phyloP scores from a whole-genome alignment of 352 stramenopile species.

The Thraustochytrium sp. region DNA sequence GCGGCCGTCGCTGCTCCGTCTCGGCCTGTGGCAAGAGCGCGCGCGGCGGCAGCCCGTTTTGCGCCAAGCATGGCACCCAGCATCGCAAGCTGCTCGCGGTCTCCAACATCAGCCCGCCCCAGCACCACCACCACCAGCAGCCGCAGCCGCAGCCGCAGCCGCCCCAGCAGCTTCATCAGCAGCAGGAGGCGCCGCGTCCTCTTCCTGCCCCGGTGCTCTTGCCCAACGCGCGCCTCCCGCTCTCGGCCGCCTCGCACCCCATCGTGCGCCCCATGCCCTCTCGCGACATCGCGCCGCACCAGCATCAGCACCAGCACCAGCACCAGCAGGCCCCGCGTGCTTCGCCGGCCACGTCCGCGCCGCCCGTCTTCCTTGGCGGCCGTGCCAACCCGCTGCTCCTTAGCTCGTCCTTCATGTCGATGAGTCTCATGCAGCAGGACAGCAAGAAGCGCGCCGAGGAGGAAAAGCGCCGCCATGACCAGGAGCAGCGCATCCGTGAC shows the following conservation, averaged over 20 bases:
- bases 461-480: background rate
- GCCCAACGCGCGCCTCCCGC: background rate
- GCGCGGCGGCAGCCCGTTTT: conserved; percentile 25
- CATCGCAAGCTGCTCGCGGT: conserved; percentile 17
- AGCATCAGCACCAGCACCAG: background rate
- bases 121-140: background rate
- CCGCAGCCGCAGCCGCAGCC: background rate
- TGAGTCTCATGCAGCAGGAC: background rate
- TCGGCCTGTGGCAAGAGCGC: conserved; percentile 52
- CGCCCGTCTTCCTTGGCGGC: too few relatives aligned
- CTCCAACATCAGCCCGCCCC: background rate
- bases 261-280: background rate
- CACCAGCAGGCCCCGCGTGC: background rate
- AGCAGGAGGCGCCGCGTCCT: background rate
- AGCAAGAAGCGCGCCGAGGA: background rate
- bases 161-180: background rate
- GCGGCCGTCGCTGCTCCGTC: conserved; percentile 67
- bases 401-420: background rate
- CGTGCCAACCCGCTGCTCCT: background rate
- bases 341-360: background rate
- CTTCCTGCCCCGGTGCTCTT: background rate
- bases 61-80: conserved; percentile 37
- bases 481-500: background rate
- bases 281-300: background rate
- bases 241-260: background rate